phyloP scores from a whole-genome alignment of 495 filamentous ascomycete species.

The Corynascus novoguineensis region DNA sequence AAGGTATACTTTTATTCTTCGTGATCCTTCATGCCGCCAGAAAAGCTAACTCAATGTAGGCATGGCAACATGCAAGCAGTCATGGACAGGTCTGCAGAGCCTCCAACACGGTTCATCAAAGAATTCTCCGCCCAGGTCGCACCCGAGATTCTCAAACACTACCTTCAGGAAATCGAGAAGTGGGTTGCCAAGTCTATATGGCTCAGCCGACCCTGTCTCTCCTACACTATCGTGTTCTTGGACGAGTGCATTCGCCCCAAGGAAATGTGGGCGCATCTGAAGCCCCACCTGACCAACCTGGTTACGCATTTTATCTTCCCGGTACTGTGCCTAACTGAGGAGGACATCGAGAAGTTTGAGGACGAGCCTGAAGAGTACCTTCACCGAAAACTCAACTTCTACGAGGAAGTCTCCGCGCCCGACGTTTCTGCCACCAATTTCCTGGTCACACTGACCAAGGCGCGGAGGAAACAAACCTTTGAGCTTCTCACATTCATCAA shows the following conservation, averaged over 20 bases:
- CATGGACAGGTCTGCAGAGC: constrained; percentile 56
- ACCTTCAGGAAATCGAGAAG: constrained; percentile 87
- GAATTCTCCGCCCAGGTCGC: constrained; percentile 86
- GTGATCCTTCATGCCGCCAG: not conserved
- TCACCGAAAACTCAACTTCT: constrained; percentile 94
- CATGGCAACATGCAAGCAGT: constrained; percentile 76
- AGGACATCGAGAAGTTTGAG: constrained; percentile 91
- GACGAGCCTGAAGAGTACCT: constrained; percentile 92
- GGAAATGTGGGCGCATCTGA: constrained; percentile 89
- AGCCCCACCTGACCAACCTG: constrained; percentile 85
- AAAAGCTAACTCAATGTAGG: constrained; percentile 44
- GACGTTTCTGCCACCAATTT: constrained; percentile 97
- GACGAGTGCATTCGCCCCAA: constrained; percentile 98
- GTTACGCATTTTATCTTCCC: constrained; percentile 94
- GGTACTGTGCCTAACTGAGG: constrained; percentile 83
- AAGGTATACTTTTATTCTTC: constrained; percentile 55
- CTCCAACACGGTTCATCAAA: constrained; percentile 78
- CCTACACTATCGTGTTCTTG: constrained; percentile 85
- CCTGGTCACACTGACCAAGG: constrained; percentile 87
- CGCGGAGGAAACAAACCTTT: constrained; percentile 91
- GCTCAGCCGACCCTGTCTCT: constrained; percentile 89
- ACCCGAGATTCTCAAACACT: constrained; percentile 89
- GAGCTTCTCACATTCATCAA: constrained; percentile 92
- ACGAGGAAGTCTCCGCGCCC: constrained; percentile 92
- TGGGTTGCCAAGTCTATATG: constrained; percentile 93